Conservation (phyloP, 78 protist species). For the Anaeramoeba ignava region DNA sequence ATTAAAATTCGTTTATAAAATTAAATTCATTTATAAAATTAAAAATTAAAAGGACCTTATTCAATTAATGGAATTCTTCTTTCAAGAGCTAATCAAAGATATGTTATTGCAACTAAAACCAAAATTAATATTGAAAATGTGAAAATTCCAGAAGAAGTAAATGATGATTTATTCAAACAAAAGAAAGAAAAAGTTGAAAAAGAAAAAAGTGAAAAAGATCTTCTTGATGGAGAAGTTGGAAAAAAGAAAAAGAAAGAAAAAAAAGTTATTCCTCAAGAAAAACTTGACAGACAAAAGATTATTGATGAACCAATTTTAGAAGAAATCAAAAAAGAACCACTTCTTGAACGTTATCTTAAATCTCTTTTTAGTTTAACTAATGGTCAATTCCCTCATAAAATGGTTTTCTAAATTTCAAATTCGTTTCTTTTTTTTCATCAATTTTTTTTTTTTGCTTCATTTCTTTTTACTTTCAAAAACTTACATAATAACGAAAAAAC, state of each 20-base stretch:
- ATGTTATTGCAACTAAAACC: constrained; percentile 93
- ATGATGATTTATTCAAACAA: background rate
- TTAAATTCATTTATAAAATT: no score
- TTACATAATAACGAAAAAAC: no score
- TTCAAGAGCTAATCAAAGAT: constrained; percentile 86
- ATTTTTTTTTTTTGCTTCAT: no score
- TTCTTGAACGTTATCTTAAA: constrained; percentile 60
- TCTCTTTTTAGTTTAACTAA: constrained; percentile 44
- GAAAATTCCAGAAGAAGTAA: background rate
- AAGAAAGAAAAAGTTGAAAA: constrained; percentile 20
- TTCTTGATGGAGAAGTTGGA: constrained; percentile 17
- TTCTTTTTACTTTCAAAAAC: no score
- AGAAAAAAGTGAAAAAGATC: constrained; percentile 29
- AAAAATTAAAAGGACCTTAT: constrained; percentile 93
- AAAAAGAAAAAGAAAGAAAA: constrained; percentile 29
- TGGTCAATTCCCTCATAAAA: constrained; percentile 37
- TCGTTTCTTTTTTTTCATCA: no score
- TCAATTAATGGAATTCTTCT: constrained; percentile 96
- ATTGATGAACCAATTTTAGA: constrained; percentile 59
- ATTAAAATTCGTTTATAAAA: no score
- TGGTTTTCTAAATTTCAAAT: constrained; percentile 41
- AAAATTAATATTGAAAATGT: constrained; percentile 59
- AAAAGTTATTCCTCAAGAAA: constrained; percentile 37
- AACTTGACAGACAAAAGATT: constrained; percentile 16
- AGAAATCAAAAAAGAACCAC: constrained; percentile 44